Conservation (phyloP, 73 alveolate species). For the Diophrys appendiculata region DNA sequence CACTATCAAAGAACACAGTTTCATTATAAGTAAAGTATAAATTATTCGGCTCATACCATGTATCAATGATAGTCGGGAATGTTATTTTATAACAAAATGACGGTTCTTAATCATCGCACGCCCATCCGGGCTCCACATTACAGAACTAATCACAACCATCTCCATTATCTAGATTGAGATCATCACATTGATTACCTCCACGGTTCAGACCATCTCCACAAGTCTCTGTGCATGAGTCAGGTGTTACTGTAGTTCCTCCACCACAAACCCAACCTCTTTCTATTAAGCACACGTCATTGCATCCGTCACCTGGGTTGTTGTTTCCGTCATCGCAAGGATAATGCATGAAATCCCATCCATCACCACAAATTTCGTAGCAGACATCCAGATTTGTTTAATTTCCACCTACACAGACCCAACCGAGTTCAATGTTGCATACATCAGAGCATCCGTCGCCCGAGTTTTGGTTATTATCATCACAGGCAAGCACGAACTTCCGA, state of each 20-base stretch:
- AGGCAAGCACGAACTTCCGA: background rate
- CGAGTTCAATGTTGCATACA: slow-evolving; percentile 6
- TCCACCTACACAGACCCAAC: slow-evolving; percentile 8
- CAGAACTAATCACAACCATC: slow-evolving; percentile 25
- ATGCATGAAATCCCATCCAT: slow-evolving; percentile 20
- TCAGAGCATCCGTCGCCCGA: slow-evolving; percentile 18
- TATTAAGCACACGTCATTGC: background rate
- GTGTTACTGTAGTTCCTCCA: background rate
- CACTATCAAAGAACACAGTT: slow-evolving; percentile 14
- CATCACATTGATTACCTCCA: slow-evolving; percentile 29
- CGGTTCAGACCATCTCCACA: slow-evolving; percentile 12
- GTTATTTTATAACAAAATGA: background rate
- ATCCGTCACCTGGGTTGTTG: slow-evolving; percentile 2
- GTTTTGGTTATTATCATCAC: slow-evolving; percentile 12
- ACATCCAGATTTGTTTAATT: background rate
- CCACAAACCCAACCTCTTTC: slow-evolving; percentile 10
- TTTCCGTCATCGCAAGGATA: slow-evolving; percentile 15
- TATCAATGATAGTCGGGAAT: background rate
- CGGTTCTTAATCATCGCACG: slow-evolving; percentile 17
- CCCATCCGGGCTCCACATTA: slow-evolving; percentile 18
- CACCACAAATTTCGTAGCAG: slow-evolving; percentile 20
- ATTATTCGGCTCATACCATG: background rate
- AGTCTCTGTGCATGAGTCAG: background rate
- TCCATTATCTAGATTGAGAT: slow-evolving; percentile 24
- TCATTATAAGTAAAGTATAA: slow-evolving; percentile 11